Base-by-base conservation (phyloP, 768 basidiomycete species). In the Amanita phalloides region DNA sequence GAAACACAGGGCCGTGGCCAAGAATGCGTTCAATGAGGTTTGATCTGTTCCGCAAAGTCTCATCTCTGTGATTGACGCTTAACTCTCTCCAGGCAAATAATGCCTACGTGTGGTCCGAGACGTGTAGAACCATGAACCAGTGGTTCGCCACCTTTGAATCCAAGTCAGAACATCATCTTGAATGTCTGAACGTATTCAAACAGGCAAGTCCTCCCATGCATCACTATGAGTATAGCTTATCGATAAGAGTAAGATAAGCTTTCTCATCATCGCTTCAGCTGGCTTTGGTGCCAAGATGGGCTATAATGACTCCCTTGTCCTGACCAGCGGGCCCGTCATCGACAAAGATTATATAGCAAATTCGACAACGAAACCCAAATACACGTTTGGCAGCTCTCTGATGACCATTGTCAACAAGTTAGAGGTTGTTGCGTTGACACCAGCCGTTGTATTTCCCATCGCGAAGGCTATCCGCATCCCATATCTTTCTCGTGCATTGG, bases 11-110 rank as follows among this genome's bases (percentile, higher is more conserved):
- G 61, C 58, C 8, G 64, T 74, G 0, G 63, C 73, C 20, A 75
- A 72, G 49, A 69, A 73, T 8, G 77, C 77, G 0, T 78, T 78
- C 60, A 75, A 69, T 43, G 77, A 78, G 62, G 76, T 64, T 50
- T 45, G 60, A 44, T 13, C 17, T 37, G 3, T 48, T 37, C 10
- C 33, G 2, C 4, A 13, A 5, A 13, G 6, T 32, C 11, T 33
- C 33, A 4, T 13, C 7, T 5, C 13, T 5, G 13, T 33, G 13
- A 14, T 28, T 28, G n/a, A 44, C 3, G 21, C 13, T 30, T 13
- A 9, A 32, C 23, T n/a, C 13, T n/a, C 7, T 23, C 13, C 14
- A 77, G 75, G 66, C 68, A 9, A 74, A 77, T 33, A 65, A 71
- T 50, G 68, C 71, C 5, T 62, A 77, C n/a, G 75, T 74, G 4